Evolutionary conservation across 1,139 yeast genomes (phyloP).

Genomic region (Geotrichum bryndzae): DNA sequence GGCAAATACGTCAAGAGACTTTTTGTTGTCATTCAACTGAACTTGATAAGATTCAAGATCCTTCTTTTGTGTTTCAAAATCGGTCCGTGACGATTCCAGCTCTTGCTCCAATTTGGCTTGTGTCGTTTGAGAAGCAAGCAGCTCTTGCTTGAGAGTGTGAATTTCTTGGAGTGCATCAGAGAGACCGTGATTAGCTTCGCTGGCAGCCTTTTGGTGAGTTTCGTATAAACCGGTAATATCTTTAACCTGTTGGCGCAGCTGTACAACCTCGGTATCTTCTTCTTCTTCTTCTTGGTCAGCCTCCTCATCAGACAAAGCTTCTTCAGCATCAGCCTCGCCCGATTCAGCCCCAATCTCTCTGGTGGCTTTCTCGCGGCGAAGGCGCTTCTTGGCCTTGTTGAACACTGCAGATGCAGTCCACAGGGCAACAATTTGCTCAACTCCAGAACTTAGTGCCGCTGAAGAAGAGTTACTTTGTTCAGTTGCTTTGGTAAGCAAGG

Average conservation of each 20-base stretch:
- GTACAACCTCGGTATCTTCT: too few relatives aligned
- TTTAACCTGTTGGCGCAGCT: too few relatives aligned
- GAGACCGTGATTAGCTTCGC: conserved; percentile 28
- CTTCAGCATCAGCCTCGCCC: too few relatives aligned
- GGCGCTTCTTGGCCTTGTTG: conserved; percentile 16
- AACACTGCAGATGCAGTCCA: conserved; percentile 30
- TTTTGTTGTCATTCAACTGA: conserved; percentile 3
- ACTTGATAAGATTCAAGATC: conserved; percentile 6
- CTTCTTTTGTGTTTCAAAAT: neutral
- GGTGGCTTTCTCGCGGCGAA: conserved; percentile 18
- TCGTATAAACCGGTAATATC: conserved; percentile 23
- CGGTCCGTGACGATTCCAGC: neutral
- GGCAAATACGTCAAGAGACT: conserved; percentile 10
- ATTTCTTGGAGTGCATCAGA: conserved; percentile 26
- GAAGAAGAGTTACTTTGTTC: conserved; percentile 20
- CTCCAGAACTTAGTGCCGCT: conserved; percentile 27
- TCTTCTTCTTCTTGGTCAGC: neutral
- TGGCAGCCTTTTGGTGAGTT: conserved; percentile 33
- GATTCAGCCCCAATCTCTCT: too few relatives aligned
- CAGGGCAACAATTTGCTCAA: conserved; percentile 28
- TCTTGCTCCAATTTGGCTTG: conserved; percentile 10
- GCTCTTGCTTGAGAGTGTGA: conserved; percentile 27
- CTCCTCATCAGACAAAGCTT: too few relatives aligned
- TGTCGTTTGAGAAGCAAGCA: conserved; percentile 17
- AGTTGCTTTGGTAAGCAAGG: neutral